Percentiles rank a stretch among this genome's conserved stretches.
Evolutionary conservation across 1,139 yeast species (phyloP).

Genomic region (Blastobotrys illinoisensis): DNA sequence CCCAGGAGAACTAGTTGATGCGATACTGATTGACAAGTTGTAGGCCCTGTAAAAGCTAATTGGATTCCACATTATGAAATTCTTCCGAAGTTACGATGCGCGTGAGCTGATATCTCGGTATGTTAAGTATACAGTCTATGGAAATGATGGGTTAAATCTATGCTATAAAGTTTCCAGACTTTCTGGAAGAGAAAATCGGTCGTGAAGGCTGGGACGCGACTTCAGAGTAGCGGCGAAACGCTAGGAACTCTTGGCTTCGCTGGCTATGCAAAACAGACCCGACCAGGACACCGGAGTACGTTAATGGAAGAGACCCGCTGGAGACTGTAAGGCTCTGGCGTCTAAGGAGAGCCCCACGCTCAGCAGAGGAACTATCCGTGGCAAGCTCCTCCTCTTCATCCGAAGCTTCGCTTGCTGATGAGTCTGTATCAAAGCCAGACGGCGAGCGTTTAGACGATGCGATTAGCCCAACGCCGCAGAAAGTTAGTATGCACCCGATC

Average conservation of each 20-base stretch:
- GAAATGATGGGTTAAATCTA: neutral
- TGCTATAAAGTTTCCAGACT: neutral
- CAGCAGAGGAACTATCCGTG: neutral
- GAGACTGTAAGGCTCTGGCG: neutral
- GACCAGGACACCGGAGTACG: neutral
- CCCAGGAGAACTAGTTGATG: conserved; percentile 3
- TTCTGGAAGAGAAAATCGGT: neutral
- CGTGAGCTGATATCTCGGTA: too few species aligned
- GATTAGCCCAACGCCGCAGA: conserved; percentile 40
- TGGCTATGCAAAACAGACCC: neutral
- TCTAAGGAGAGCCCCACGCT: neutral
- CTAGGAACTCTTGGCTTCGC: neutral
- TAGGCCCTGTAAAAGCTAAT: neutral
- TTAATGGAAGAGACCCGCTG: neutral
- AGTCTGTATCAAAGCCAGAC: neutral
- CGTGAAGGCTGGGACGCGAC: neutral
- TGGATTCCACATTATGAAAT: too few species aligned
- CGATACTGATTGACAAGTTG: conserved; percentile 8
- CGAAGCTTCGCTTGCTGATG: neutral
- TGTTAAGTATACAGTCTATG: too few species aligned
- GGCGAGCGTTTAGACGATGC: conserved; percentile 15
- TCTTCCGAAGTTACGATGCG: too few species aligned
- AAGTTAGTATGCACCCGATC: conserved; percentile 36
- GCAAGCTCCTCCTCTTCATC: neutral
- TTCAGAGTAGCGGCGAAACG: neutral